Conservation (phyloP, 2,329 filamentous ascomycete genomes). For the Aspergillus brunneoviolaceus region DNA sequence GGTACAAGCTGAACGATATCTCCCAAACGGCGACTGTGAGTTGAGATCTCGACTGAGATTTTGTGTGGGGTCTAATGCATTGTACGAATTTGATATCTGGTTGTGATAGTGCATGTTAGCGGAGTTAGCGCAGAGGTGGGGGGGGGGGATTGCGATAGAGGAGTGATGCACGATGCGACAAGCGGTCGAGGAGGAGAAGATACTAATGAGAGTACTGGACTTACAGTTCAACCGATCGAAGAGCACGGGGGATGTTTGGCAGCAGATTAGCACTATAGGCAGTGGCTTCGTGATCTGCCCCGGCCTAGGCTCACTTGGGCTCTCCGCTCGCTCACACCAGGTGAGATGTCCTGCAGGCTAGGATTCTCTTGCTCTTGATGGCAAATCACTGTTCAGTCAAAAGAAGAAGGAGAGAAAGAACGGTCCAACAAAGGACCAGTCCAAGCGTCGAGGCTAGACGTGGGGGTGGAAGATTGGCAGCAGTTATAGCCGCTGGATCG, state of each 20-base stretch:
- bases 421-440: neutral
- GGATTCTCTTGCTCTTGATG: neutral
- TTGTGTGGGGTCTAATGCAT: conserved; percentile 9
- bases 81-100: conserved; percentile 1
- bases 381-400: neutral
- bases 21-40: neutral
- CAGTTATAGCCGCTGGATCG: neutral
- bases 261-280: neutral
- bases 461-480: neutral
- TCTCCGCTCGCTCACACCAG: neutral
- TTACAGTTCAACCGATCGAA: neutral
- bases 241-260: neutral
- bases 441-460: neutral
- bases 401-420: neutral
- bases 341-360: neutral
- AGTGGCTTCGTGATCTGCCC: neutral
- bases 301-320: neutral
- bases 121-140: neutral
- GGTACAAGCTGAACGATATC: conserved; percentile 1
- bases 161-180: conserved; percentile 1
- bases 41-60: neutral
- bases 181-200: neutral
- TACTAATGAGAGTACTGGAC: neutral
- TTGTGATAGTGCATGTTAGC: neutral
- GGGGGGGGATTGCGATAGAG: conserved; percentile 1